These are phyloP conservation scores for Gentiana dahurica DNA, from an alignment of 257 asterid genomes.

Conservation along the genomic window DNA sequence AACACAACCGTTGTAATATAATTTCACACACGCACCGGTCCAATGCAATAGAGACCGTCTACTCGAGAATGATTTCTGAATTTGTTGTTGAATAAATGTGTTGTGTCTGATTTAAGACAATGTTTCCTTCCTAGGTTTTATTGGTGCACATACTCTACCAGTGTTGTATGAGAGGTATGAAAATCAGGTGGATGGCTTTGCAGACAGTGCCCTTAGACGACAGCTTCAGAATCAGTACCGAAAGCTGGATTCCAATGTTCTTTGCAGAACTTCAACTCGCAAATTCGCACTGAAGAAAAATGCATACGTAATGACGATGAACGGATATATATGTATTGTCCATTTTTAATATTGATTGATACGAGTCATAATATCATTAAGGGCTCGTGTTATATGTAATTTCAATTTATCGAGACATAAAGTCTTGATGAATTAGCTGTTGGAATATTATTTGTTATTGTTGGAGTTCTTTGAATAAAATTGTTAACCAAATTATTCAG, in stretches of 20 bases:
- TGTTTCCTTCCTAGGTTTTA: slow-evolving; percentile 46
- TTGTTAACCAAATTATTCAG: too few relatives aligned
- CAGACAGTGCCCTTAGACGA: slow-evolving; percentile 28
- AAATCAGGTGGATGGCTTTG: slow-evolving; percentile 58
- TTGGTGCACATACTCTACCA: slow-evolving; percentile 76
- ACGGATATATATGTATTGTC: too few relatives aligned
- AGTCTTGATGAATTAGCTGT: too few relatives aligned
- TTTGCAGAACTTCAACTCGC: slow-evolving; percentile 37
- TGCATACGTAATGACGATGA: slow-evolving; percentile 18
- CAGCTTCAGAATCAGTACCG: slow-evolving; percentile 48
- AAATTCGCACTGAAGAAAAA: slow-evolving; percentile 39
- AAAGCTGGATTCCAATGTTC: slow-evolving; percentile 56
- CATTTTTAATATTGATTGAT: too few relatives aligned
- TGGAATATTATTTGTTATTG: too few relatives aligned
- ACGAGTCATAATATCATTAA: too few relatives aligned
- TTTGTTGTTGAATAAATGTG: background rate
- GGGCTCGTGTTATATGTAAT: too few relatives aligned
- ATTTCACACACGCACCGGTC: too few relatives aligned
- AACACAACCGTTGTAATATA: too few relatives aligned
- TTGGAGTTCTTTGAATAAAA: too few relatives aligned
- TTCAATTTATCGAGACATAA: too few relatives aligned
- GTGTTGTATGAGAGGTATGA: slow-evolving; percentile 71
- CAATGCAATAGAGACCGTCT: too few relatives aligned
- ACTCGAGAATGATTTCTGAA: background rate
- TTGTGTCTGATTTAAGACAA: background rate